These are phyloP conservation scores for Diaporthe citrichinensis DNA, from an alignment of 2,329 filamentous ascomycete genomes.

Conservation along the genomic window DNA sequence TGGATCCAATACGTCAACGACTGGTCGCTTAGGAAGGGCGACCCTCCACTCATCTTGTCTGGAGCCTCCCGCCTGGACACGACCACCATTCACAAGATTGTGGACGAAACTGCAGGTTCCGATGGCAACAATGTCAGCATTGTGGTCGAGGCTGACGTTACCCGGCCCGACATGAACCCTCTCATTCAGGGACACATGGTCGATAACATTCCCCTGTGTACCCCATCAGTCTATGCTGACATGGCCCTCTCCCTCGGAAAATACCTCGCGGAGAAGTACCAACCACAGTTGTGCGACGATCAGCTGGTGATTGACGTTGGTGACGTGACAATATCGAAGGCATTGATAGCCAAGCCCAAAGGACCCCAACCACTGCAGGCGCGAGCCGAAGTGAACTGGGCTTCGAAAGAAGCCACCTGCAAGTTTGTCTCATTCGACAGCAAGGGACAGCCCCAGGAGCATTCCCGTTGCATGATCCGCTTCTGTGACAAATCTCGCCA, in stretches of 20 bases:
- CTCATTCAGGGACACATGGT: conserved; percentile 76
- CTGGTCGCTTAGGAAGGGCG: conserved; percentile 32
- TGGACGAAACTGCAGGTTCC: neutral
- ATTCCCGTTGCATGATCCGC: conserved; percentile 74
- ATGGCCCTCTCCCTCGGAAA: conserved; percentile 69
- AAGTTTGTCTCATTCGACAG: conserved; percentile 73
- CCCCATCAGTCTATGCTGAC: conserved; percentile 68
- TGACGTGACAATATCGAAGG: conserved; percentile 75
- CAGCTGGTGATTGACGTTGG: conserved; percentile 77
- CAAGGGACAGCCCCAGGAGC: conserved; percentile 73
- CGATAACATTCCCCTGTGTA: conserved; percentile 75
- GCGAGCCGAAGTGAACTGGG: conserved; percentile 70
- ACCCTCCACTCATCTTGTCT: conserved; percentile 42
- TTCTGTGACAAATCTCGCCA: conserved; percentile 21
- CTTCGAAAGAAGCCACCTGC: conserved; percentile 73
- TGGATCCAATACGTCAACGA: conserved; percentile 37
- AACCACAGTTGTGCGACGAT: conserved; percentile 72
- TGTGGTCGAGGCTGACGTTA: conserved; percentile 76
- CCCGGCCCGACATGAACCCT: conserved; percentile 71
- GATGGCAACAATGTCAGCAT: conserved; percentile 50
- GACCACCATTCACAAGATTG: conserved; percentile 23
- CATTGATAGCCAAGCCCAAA: conserved; percentile 64
- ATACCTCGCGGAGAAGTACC: conserved; percentile 75
- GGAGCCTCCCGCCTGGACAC: conserved; percentile 58
- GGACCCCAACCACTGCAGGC: conserved; percentile 71